Evolutionary conservation across 1,139 yeast genomes (phyloP).

Genomic region (Geotrichum restrictum): DNA sequence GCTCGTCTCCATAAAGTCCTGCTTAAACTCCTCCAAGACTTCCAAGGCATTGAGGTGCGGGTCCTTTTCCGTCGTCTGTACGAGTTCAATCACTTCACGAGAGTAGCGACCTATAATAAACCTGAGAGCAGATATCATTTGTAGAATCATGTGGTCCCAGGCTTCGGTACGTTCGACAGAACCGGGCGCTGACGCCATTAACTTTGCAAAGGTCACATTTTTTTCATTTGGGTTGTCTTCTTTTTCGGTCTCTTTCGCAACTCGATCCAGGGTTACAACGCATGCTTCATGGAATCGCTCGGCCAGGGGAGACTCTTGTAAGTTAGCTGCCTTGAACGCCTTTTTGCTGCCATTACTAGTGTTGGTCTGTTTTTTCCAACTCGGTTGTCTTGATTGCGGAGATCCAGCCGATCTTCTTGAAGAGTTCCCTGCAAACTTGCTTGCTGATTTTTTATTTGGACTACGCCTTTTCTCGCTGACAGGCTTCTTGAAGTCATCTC

Average conservation of each 20-base stretch:
- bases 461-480: too few relatives aligned
- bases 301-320: conserved; percentile 12
- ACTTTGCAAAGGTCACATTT: not conserved
- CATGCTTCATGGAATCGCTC: conserved; percentile 10
- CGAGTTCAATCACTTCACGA: conserved; percentile 6
- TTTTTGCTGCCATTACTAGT: not conserved
- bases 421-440: too few relatives aligned
- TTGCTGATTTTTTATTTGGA: too few relatives aligned
- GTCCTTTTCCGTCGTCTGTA: not conserved
- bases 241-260: not conserved
- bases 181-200: not conserved
- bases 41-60: not conserved
- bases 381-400: not conserved
- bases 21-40: conserved; percentile 12
- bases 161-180: conserved; percentile 6
- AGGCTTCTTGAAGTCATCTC: too few relatives aligned
- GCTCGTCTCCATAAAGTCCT: conserved; percentile 12
- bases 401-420: too few relatives aligned
- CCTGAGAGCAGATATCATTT: conserved; percentile 1
- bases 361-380: not conserved
- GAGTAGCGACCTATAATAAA: conserved; percentile 2
- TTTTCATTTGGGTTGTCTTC: not conserved
- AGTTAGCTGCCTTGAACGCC: conserved; percentile 6
- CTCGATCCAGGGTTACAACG: not conserved
- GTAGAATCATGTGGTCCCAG: not conserved